Conservation (phyloP, 371 early-diverging fungal genomes). For the Zancudomyces culisetae region DNA sequence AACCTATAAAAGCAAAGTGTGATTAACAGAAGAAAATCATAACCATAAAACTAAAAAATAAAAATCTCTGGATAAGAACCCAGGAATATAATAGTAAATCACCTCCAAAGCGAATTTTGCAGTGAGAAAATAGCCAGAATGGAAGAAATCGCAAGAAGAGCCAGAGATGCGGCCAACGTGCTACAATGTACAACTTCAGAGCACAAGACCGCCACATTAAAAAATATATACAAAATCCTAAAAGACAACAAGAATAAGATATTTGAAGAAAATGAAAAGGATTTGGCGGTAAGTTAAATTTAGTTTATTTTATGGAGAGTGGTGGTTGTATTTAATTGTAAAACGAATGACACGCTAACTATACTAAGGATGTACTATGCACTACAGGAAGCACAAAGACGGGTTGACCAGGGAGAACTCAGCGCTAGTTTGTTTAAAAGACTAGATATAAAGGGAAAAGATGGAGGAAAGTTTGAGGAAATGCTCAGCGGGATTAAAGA, state of each 20-base stretch:
- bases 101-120: too few species aligned
- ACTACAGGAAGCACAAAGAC: constrained; percentile 27
- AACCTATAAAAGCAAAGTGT: too few species aligned
- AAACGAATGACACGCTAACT: not conserved
- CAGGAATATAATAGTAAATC: too few species aligned
- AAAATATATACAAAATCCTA: constrained; percentile 51
- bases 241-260: constrained; percentile 43
- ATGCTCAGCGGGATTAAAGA: constrained; percentile 79
- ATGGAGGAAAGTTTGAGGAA: constrained; percentile 57
- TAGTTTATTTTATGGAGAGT: not conserved
- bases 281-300: constrained; percentile 39
- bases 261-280: constrained; percentile 56
- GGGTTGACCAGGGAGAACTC: constrained; percentile 53
- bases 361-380: not conserved
- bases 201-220: constrained; percentile 61
- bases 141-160: constrained; percentile 21
- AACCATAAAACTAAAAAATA: too few species aligned
- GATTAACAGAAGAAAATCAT: too few species aligned
- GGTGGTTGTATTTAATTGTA: not conserved
- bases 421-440: constrained; percentile 66
- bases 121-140: too few species aligned
- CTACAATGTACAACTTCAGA: constrained; percentile 53
- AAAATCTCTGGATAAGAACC: too few species aligned
- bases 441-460: constrained; percentile 66
- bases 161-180: constrained; percentile 60